Conservation (phyloP, 1,284 basidiomycete species). For the Sporisorium iseilematis-ciliati region DNA sequence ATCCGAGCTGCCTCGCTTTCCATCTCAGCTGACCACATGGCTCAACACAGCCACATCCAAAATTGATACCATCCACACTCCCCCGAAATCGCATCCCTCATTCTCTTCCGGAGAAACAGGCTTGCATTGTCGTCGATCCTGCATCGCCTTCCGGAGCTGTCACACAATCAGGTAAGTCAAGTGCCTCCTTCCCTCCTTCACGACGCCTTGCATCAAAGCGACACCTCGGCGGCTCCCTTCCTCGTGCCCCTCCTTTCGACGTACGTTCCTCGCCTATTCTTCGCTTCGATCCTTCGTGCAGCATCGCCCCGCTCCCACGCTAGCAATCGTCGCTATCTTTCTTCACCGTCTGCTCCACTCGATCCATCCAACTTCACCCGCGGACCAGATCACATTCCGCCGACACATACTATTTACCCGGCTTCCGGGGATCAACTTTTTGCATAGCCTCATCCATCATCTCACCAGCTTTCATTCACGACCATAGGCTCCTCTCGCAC, state of each 20-base stretch:
- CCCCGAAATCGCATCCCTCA: not conserved
- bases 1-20: constrained; percentile 44
- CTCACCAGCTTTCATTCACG: not conserved
- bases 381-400: not conserved
- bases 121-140: constrained; percentile 2
- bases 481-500: not conserved
- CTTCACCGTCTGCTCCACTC: not conserved
- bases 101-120: not conserved
- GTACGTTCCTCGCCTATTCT: not conserved
- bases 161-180: not conserved
- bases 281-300: constrained; percentile 10
- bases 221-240: not conserved
- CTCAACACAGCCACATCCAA: constrained; percentile 36
- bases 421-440: not conserved
- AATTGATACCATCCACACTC: constrained; percentile 9
- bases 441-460: constrained; percentile 32
- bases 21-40: constrained; percentile 43
- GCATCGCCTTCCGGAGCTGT: constrained; percentile 7
- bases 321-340: constrained; percentile 19
- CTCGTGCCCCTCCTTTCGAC: not conserved
- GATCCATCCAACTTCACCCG: not conserved
- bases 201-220: not conserved
- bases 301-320: constrained; percentile 43
- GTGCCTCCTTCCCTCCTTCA: not conserved
- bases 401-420: not conserved